These are phyloP conservation scores for Zalaria obscura DNA, from an alignment of 2,329 filamentous ascomycete species.

Conservation along the genomic window DNA sequence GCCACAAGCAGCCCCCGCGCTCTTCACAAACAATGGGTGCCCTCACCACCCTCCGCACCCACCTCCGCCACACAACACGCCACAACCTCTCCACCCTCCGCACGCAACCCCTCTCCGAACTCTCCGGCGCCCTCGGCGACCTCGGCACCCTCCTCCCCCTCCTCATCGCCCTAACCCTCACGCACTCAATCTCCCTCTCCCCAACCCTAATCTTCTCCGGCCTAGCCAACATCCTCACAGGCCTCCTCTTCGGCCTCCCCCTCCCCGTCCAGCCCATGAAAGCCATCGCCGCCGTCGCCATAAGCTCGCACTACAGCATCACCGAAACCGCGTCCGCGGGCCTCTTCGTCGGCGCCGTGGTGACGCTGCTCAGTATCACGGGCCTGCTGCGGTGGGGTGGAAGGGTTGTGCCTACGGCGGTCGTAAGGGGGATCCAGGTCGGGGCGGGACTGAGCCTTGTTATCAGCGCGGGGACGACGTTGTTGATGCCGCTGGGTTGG, in stretches of 20 bases:
- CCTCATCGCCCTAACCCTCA: constrained; percentile 70
- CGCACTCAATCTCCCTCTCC: constrained; percentile 65
- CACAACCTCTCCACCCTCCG: constrained; percentile 45
- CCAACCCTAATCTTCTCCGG: constrained; percentile 82
- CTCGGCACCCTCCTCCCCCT: constrained; percentile 81
- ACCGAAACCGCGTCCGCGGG: constrained; percentile 71
- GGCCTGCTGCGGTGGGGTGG: constrained; percentile 65
- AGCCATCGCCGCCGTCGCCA: constrained; percentile 84
- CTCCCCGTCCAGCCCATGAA: constrained; percentile 83
- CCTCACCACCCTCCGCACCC: constrained; percentile 5
- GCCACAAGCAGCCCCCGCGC: too few relatives aligned
- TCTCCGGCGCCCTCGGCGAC: constrained; percentile 81
- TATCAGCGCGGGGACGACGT: constrained; percentile 56
- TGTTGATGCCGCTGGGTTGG: constrained; percentile 60
- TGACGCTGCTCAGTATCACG: constrained; percentile 65
- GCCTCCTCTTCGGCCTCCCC: constrained; percentile 71
- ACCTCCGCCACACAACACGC: constrained; percentile 12
- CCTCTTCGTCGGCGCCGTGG: constrained; percentile 58
- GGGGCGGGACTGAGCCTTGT: constrained; percentile 77
- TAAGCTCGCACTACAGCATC: constrained; percentile 51
- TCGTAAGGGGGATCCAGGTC: constrained; percentile 90
- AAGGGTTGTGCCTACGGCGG: constrained; percentile 63
- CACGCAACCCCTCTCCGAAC: constrained; percentile 50
- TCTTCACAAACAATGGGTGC: constrained; percentile 1
- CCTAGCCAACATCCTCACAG: constrained; percentile 72